Conservation (phyloP, 768 basidiomycete species). For the Imleria badia region DNA sequence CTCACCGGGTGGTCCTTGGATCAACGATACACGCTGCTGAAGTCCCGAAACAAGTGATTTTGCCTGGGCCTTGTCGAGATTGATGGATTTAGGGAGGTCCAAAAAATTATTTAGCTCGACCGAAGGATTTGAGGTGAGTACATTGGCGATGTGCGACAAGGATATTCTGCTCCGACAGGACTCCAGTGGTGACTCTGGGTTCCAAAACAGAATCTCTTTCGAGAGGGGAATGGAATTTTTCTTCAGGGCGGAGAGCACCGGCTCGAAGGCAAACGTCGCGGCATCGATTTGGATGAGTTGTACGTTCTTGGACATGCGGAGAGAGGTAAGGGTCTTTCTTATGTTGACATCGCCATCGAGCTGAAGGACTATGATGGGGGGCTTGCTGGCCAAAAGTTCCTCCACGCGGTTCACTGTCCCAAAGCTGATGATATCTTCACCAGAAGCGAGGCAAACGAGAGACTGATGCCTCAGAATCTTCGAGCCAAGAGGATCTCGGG, state of each 20-base stretch:
- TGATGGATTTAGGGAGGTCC: slow-evolving; percentile 35
- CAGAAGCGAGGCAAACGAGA: slow-evolving; percentile 49
- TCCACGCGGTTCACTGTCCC: slow-evolving; percentile 56
- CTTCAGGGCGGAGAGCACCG: slow-evolving; percentile 53
- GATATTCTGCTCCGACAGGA: neutral
- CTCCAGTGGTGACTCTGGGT: slow-evolving; percentile 14
- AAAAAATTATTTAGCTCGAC: slow-evolving; percentile 42
- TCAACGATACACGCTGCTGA: slow-evolving; percentile 53
- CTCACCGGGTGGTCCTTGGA: slow-evolving; percentile 71
- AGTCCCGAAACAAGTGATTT: slow-evolving; percentile 49
- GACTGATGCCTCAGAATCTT: slow-evolving; percentile 55
- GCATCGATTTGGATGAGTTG: slow-evolving; percentile 57
- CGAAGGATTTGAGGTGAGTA: slow-evolving; percentile 30
- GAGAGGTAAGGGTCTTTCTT: slow-evolving; percentile 36
- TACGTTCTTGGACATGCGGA: slow-evolving; percentile 35
- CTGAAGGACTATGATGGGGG: slow-evolving; percentile 54
- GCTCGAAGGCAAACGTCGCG: slow-evolving; percentile 60
- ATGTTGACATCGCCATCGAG: slow-evolving; percentile 44
- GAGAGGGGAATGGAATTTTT: slow-evolving; percentile 45
- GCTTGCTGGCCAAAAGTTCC: slow-evolving; percentile 43
- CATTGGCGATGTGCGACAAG: slow-evolving; percentile 21
- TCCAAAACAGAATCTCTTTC: slow-evolving; percentile 55
- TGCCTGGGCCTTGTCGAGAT: slow-evolving; percentile 52
- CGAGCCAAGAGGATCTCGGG: slow-evolving; percentile 28
- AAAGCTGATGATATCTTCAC: slow-evolving; percentile 50